These are phyloP conservation scores for Nemania serpens DNA, from an alignment of 2,329 filamentous ascomycete species.

Conservation along the genomic window DNA sequence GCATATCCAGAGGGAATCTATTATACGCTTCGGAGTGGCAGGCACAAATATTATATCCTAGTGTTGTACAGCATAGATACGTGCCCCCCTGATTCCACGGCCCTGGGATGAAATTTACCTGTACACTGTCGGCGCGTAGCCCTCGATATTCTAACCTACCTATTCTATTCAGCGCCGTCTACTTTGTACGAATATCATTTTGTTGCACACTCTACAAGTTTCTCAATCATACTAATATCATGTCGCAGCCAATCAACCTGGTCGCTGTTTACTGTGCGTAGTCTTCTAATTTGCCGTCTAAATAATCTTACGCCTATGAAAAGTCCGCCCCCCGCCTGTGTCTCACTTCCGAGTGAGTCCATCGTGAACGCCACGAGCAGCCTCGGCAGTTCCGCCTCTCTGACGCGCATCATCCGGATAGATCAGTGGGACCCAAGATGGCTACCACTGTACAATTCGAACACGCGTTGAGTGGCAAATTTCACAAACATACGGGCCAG, in stretches of 20 bases:
- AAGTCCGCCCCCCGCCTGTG: neutral
- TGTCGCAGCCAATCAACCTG: neutral
- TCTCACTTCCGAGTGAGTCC: neutral
- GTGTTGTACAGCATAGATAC: neutral
- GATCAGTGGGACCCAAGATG: conserved; percentile 12
- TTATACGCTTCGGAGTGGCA: neutral
- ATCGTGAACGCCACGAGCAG: conserved; percentile 7
- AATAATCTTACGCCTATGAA: neutral
- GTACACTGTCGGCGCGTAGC: neutral
- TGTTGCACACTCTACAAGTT: neutral
- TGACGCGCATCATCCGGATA: conserved; percentile 9
- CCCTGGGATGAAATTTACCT: no score
- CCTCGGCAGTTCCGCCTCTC: neutral
- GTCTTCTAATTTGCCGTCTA: no score
- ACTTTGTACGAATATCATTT: neutral
- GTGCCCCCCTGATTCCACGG: no score
- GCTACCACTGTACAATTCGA: neutral
- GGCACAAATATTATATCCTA: neutral
- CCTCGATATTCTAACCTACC: neutral
- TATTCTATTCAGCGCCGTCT: neutral
- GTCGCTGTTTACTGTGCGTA: neutral
- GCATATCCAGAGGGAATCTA: neutral
- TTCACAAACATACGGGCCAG: conserved; percentile 10
- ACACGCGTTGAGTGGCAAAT: conserved; percentile 14
- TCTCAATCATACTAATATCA: neutral